Evolutionary conservation across 345 rosid species (phyloP).

Genomic region (Gossypium anomalum): DNA sequence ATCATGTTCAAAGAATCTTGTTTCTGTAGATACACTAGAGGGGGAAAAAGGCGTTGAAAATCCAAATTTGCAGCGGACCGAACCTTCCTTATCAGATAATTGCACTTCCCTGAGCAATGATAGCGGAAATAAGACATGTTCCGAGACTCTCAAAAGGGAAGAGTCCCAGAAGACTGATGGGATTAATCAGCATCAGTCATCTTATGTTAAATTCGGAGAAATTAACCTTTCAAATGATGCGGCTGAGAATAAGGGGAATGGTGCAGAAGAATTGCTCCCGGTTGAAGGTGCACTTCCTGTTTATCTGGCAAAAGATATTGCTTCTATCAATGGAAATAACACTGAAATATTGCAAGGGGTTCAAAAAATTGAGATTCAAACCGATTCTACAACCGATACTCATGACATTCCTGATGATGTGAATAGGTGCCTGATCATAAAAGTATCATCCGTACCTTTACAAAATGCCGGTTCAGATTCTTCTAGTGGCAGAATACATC

Average conservation of each 20-base stretch:
- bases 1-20: slow-evolving; percentile 22
- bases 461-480: slow-evolving; percentile 43
- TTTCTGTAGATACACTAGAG: slow-evolving; percentile 20
- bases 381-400: slow-evolving; percentile 21
- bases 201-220: slow-evolving; percentile 25
- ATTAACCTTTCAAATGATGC: slow-evolving; percentile 24
- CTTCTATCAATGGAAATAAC: slow-evolving; percentile 18
- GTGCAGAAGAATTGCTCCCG: slow-evolving; percentile 19
- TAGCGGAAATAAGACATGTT: slow-evolving; percentile 22
- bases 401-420: slow-evolving; percentile 33
- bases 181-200: slow-evolving; percentile 28
- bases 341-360: slow-evolving; percentile 19
- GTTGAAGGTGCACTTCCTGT: slow-evolving; percentile 26
- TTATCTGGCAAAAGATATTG: slow-evolving; percentile 31
- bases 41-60: slow-evolving; percentile 20
- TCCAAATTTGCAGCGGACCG: slow-evolving; percentile 21
- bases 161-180: slow-evolving; percentile 29
- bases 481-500: slow-evolving; percentile 43
- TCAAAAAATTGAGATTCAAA: slow-evolving; percentile 26
- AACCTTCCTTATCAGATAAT: slow-evolving; percentile 32
- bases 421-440: slow-evolving; percentile 22
- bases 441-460: slow-evolving; percentile 24
- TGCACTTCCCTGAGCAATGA: slow-evolving; percentile 24
- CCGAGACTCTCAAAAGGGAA: slow-evolving; percentile 26
- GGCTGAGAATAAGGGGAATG: slow-evolving; percentile 24